Percentiles rank a stretch among this genome's conserved stretches.
Evolutionary conservation across 257 asterid species (phyloP).

Genomic region (Penstemon barbatus): DNA sequence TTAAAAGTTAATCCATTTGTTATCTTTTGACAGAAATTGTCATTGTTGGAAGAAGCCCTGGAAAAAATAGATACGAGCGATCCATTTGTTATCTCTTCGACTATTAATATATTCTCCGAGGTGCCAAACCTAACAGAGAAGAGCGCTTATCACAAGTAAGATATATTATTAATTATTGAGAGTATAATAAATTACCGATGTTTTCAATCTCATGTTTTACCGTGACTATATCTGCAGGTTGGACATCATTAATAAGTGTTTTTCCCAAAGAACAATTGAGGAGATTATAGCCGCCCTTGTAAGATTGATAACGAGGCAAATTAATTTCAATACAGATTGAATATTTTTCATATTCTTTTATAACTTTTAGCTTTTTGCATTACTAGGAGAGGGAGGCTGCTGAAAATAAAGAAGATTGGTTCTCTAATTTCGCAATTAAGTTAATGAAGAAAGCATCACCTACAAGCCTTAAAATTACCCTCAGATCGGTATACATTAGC

Average conservation of each 20-base stretch:
- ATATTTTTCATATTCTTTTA: background rate
- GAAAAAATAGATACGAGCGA: constrained; percentile 58
- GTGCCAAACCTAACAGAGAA: constrained; percentile 57
- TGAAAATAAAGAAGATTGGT: constrained; percentile 61
- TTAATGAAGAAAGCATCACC: constrained; percentile 85
- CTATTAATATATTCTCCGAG: constrained; percentile 51
- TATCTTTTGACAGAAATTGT: constrained; percentile 50
- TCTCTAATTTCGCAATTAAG: constrained; percentile 53
- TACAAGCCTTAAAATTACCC: constrained; percentile 80
- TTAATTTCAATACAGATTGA: background rate
- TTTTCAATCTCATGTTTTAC: background rate
- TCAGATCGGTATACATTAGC: constrained; percentile 63
- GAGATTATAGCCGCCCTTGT: constrained; percentile 73
- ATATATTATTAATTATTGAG: background rate
- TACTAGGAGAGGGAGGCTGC: constrained; percentile 61
- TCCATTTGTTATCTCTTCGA: constrained; percentile 58
- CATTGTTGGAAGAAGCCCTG: constrained; percentile 59
- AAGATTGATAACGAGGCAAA: constrained; percentile 30
- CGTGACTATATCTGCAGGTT: constrained; percentile 43
- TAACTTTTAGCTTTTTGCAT: constrained; percentile 3
- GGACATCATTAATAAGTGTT: constrained; percentile 58
- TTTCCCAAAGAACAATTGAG: constrained; percentile 73
- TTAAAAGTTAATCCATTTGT: background rate
- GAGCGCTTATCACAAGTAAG: constrained; percentile 67
- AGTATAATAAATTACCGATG: background rate